These are phyloP conservation scores for Filobasidium floriforme DNA, from an alignment of 768 basidiomycete species.

Conservation along the genomic window DNA sequence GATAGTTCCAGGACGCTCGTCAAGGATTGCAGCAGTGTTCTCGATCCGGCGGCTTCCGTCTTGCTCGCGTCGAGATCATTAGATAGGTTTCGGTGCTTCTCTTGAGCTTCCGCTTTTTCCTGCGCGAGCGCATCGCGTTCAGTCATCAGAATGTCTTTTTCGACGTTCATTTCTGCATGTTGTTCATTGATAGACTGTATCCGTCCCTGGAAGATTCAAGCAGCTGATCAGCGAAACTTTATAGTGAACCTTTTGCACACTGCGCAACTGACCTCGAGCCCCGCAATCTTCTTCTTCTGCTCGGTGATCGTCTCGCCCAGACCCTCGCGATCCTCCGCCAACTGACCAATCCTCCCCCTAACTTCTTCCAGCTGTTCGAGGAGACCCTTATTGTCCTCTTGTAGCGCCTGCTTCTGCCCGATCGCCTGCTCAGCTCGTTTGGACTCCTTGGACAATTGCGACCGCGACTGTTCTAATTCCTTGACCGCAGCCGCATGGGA, in stretches of 20 bases:
- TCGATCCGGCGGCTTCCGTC: background rate
- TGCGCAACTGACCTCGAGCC: constrained; percentile 21
- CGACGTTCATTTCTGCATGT: background rate
- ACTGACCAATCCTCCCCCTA: constrained; percentile 34
- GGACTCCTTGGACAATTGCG: constrained; percentile 19
- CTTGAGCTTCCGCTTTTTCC: background rate
- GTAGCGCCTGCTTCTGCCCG: constrained; percentile 32
- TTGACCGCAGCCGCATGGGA: background rate
- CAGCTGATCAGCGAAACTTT: background rate
- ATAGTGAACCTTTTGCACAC: background rate
- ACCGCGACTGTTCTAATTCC: constrained; percentile 8
- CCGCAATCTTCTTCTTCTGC: constrained; percentile 23
- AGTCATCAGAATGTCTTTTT: constrained; percentile 9
- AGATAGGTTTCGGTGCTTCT: background rate
- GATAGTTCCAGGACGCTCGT: background rate
- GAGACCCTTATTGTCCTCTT: constrained; percentile 39
- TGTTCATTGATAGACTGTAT: background rate
- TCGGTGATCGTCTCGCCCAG: constrained; percentile 17
- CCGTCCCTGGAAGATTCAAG: background rate
- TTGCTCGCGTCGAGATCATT: background rate
- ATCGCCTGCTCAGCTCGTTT: constrained; percentile 36
- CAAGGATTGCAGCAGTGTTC: background rate
- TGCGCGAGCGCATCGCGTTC: constrained; percentile 6
- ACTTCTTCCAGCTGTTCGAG: constrained; percentile 42
- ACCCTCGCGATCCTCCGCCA: constrained; percentile 29